Conservation (phyloP, 2,329 filamentous ascomycete genomes). For the Plenodomus tracheiphilus region DNA sequence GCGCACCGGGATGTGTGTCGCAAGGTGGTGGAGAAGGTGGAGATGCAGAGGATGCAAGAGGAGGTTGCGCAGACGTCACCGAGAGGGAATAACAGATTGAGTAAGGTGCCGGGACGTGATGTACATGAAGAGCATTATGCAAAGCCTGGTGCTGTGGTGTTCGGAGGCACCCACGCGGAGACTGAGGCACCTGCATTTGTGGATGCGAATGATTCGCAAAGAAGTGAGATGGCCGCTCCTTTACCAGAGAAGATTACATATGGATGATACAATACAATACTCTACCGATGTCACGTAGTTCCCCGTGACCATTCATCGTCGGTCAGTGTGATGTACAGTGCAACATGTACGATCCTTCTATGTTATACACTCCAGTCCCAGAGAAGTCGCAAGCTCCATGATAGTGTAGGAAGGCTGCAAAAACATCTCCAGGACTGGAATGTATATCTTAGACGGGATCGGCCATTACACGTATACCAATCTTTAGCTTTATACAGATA, state of each 20-base stretch:
- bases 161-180: conserved; percentile 2
- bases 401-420: too few species aligned
- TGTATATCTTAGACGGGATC: too few species aligned
- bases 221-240: conserved; percentile 6
- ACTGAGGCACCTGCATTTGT: conserved; percentile 10
- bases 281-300: too few species aligned
- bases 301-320: too few species aligned
- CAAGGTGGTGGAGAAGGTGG: conserved; percentile 40
- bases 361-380: too few species aligned
- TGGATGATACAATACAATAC: background rate
- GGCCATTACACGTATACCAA: too few species aligned
- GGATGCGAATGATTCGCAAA: conserved; percentile 17
- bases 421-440: too few species aligned
- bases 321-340: too few species aligned
- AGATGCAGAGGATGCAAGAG: conserved; percentile 24
- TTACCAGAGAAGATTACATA: conserved; percentile 31
- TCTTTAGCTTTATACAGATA: too few species aligned
- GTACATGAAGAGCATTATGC: conserved; percentile 2
- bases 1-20: conserved; percentile 38
- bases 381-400: too few species aligned
- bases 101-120: conserved; percentile 10
- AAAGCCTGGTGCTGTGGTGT: conserved; percentile 1
- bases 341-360: too few species aligned
- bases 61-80: conserved; percentile 3
- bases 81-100: background rate